Evolutionary conservation across 2,329 filamentous ascomycete genomes (phyloP).

Genomic region (Diaporthe batatas): DNA sequence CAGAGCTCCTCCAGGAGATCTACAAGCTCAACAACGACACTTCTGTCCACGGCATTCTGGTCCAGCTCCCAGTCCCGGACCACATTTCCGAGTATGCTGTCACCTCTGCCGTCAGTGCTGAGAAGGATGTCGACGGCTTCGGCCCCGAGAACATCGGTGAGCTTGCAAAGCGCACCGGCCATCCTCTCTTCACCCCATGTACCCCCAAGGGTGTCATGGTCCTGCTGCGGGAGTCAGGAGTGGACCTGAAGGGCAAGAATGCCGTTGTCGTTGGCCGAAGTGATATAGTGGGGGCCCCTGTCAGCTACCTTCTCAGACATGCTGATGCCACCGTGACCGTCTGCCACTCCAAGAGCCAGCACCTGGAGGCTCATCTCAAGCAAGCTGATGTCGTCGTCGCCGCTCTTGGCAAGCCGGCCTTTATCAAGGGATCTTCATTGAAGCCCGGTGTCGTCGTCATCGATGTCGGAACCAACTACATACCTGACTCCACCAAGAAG

Average conservation of each 20-base stretch:
- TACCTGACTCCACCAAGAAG: constrained; percentile 89
- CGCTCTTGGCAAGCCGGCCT: constrained; percentile 88
- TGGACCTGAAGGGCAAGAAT: constrained; percentile 89
- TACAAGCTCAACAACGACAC: constrained; percentile 87
- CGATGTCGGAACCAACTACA: constrained; percentile 97
- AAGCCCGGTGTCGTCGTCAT: constrained; percentile 97
- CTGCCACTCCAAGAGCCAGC: constrained; percentile 89
- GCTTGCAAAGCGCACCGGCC: constrained; percentile 93
- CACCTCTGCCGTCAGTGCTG: constrained; percentile 89
- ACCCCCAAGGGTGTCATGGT: constrained; percentile 98
- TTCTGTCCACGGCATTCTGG: constrained; percentile 88
- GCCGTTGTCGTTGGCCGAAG: constrained; percentile 95
- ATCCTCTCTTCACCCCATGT: constrained; percentile 91
- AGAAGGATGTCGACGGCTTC: constrained; percentile 99
- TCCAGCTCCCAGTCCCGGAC: constrained; percentile 90
- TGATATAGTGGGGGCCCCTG: constrained; percentile 96
- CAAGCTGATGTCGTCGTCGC: constrained; percentile 90
- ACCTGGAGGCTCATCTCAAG: constrained; percentile 81
- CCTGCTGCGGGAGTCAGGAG: constrained; percentile 84
- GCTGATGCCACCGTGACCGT: constrained; percentile 97
- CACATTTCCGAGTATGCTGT: constrained; percentile 91
- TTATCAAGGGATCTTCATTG: constrained; percentile 95
- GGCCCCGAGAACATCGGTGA: constrained; percentile 95
- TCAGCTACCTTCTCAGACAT: constrained; percentile 95
- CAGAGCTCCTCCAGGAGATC: constrained; percentile 88